Percentiles rank a stretch among this genome's conserved stretches.
Conservation (phyloP, 1,284 basidiomycete genomes). For the Wolfiporia cocos region DNA sequence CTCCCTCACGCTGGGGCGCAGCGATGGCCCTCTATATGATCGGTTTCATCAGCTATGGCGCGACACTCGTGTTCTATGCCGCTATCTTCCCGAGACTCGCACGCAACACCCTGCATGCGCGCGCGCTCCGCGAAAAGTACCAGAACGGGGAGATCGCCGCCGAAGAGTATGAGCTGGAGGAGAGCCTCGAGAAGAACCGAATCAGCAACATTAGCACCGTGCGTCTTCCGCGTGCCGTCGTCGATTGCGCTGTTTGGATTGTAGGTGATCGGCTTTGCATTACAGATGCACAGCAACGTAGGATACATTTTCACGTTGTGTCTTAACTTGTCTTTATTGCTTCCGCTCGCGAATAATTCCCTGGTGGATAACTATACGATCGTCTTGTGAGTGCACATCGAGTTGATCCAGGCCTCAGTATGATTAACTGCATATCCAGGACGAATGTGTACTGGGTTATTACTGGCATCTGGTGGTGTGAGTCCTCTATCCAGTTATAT, state of each 20-base stretch:
- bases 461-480: constrained; percentile 79
- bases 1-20: constrained; percentile 63
- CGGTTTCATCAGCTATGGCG: constrained; percentile 72
- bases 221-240: constrained; percentile 26
- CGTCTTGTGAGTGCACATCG: constrained; percentile 41
- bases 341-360: constrained; percentile 60
- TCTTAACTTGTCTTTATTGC: constrained; percentile 68
- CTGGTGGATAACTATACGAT: constrained; percentile 70
- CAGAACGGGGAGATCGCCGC: constrained; percentile 50
- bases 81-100: constrained; percentile 81
- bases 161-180: constrained; percentile 69
- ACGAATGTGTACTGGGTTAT: constrained; percentile 74
- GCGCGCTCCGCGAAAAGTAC: constrained; percentile 50
- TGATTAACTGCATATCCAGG: constrained; percentile 26
- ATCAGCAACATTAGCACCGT: constrained; percentile 85
- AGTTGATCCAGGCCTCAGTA: neutral
- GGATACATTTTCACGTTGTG: constrained; percentile 65
- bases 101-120: constrained; percentile 68
- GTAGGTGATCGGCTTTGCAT: no score
- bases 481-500: constrained; percentile 19
- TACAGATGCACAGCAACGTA: constrained; percentile 75
- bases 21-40: constrained; percentile 81
- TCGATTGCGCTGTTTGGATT: no score
- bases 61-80: constrained; percentile 77
- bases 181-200: constrained; percentile 78